These are phyloP conservation scores for Vitis vinifera DNA, from an alignment of 164 flowering plant species.

Conservation along the genomic window DNA sequence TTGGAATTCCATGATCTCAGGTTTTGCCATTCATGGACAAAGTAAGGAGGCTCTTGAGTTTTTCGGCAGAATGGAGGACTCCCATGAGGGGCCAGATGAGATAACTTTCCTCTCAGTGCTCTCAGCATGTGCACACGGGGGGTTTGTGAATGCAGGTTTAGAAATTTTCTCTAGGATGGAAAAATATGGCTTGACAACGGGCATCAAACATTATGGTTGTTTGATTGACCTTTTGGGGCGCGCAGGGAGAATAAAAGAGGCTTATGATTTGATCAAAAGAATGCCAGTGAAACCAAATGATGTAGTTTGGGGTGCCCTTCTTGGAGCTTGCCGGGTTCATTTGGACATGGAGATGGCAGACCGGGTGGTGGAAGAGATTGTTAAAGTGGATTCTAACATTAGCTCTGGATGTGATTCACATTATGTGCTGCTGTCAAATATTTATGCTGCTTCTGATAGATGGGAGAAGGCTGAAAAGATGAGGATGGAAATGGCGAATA, in stretches of 20 bases:
- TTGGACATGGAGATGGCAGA: slow-evolving; percentile 40
- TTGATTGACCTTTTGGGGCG: slow-evolving; percentile 72
- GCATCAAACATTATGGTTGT: slow-evolving; percentile 71
- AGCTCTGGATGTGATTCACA: slow-evolving; percentile 33
- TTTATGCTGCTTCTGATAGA: slow-evolving; percentile 63
- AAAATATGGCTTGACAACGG: slow-evolving; percentile 39
- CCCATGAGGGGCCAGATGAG: slow-evolving; percentile 45
- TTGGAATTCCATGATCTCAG: slow-evolving; percentile 84
- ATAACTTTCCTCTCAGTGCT: slow-evolving; percentile 63
- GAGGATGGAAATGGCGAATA: slow-evolving; percentile 38
- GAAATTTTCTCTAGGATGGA: slow-evolving; percentile 57
- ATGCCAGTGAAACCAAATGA: slow-evolving; percentile 72
- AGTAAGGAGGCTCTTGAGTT: slow-evolving; percentile 55
- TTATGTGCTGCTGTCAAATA: slow-evolving; percentile 57
- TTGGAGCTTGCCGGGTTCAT: slow-evolving; percentile 68
- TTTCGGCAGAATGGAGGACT: slow-evolving; percentile 54
- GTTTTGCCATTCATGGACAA: slow-evolving; percentile 62
- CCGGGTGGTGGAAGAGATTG: slow-evolving; percentile 37
- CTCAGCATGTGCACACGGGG: slow-evolving; percentile 77
- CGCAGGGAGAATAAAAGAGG: slow-evolving; percentile 62
- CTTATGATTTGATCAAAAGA: slow-evolving; percentile 50
- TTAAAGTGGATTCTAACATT: background rate
- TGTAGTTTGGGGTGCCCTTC: slow-evolving; percentile 64
- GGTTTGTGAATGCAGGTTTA: slow-evolving; percentile 60
- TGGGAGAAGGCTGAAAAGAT: slow-evolving; percentile 72